Evolutionary conservation across 345 rosid species (phyloP).

Genomic region (Zanthoxylum bungeanum): DNA sequence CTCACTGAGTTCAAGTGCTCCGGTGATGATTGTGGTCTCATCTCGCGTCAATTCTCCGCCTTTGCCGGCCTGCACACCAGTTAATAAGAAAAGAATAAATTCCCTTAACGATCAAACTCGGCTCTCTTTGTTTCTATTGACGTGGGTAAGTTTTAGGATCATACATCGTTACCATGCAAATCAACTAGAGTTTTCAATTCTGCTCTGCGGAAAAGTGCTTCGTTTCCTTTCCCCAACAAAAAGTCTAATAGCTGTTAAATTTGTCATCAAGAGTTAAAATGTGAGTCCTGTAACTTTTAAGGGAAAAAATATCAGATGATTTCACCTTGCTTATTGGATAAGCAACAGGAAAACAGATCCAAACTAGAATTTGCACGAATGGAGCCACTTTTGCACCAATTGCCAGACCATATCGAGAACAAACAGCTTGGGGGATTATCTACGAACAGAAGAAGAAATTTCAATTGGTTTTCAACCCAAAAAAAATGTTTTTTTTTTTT

Average conservation of each 20-base stretch:
- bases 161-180: constrained; percentile 69
- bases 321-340: constrained; percentile 74
- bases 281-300: background rate
- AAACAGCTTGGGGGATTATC: constrained; percentile 63
- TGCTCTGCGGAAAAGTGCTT: constrained; percentile 59
- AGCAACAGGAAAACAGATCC: constrained; percentile 61
- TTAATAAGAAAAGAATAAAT: background rate
- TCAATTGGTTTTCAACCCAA: background rate
- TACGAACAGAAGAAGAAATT: constrained; percentile 10
- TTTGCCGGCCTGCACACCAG: constrained; percentile 54
- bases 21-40: constrained; percentile 71
- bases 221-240: constrained; percentile 50
- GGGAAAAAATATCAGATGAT: background rate
- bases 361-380: constrained; percentile 49
- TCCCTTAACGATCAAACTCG: background rate
- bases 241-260: constrained; percentile 43
- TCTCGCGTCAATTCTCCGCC: constrained; percentile 68
- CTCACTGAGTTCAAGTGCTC: constrained; percentile 60
- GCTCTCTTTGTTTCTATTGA: too few relatives aligned
- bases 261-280: background rate
- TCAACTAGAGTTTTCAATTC: constrained; percentile 64
- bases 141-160: background rate
- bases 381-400: constrained; percentile 59
- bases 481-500: too few relatives aligned
- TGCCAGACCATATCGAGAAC: constrained; percentile 59